A percentile compares a stretch with the other conserved stretches of the same genome.
Conservation (phyloP, 2,329 filamentous ascomycete genomes). For the Colletotrichum gloeosporioides region DNA sequence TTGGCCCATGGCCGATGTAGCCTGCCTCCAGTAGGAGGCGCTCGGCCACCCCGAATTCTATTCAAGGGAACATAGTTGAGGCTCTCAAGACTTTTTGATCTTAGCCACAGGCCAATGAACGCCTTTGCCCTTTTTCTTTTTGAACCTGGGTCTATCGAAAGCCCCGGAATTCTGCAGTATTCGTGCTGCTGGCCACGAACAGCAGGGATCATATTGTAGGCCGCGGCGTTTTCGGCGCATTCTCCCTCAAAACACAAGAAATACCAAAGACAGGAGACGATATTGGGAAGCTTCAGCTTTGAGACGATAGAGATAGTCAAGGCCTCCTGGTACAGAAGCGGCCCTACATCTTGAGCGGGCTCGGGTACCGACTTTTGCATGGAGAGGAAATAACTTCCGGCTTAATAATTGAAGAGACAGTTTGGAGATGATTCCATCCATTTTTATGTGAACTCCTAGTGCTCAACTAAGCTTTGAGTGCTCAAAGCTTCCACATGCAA, state of each 20-base stretch:
- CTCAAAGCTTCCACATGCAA: background rate
- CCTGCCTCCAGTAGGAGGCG: rapidly evolving
- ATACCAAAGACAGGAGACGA: background rate
- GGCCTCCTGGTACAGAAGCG: background rate
- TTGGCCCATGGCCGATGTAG: rapidly evolving
- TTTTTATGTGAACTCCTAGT: background rate
- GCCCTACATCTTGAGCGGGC: background rate
- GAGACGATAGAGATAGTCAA: rapidly evolving
- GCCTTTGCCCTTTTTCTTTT: rapidly evolving
- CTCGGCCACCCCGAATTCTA: rapidly evolving
- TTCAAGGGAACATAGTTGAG: background rate
- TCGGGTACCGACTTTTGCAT: rapidly evolving
- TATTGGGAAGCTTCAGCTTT: rapidly evolving
- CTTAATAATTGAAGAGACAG: background rate
- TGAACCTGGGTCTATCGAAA: background rate
- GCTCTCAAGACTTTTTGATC: background rate
- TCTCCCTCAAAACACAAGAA: background rate
- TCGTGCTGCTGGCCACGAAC: background rate
- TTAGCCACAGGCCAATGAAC: background rate
- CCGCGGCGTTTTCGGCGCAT: background rate
- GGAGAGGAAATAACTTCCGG: background rate
- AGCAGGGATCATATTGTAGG: too few relatives aligned
- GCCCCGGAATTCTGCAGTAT: background rate
- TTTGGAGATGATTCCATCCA: background rate
- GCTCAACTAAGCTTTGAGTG: rapidly evolving